Percentiles rank a stretch among this genome's conserved stretches.
phyloP scores from a whole-genome alignment of 2,329 filamentous ascomycete species.

The Cercospora zeina region DNA sequence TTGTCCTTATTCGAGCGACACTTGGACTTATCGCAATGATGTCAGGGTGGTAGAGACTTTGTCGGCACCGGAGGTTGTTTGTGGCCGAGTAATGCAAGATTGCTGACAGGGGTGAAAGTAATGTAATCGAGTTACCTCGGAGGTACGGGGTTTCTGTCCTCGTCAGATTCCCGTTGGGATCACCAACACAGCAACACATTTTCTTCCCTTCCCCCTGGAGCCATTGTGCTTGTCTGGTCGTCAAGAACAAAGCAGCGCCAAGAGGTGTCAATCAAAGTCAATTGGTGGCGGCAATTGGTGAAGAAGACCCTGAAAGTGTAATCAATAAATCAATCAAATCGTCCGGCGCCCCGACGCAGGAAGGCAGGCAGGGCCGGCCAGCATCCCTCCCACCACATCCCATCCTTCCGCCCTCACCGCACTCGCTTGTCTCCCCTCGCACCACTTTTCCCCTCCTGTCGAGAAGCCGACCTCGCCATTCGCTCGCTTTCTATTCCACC shows the following conservation, averaged over 20 bases:
- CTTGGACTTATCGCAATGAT: neutral
- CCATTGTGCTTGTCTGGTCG: neutral
- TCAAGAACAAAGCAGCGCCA: neutral
- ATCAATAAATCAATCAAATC: constrained; percentile 6
- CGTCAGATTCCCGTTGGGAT: neutral
- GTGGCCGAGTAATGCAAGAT: constrained; percentile 5
- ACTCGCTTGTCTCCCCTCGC: neutral
- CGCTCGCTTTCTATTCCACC: neutral
- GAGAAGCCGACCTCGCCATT: neutral
- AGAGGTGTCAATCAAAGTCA: neutral
- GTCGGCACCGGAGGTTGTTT: neutral
- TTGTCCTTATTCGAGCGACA: neutral
- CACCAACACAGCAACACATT: no score
- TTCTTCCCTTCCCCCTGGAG: neutral
- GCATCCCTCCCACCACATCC: neutral
- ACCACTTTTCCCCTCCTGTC: neutral
- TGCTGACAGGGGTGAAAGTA: neutral
- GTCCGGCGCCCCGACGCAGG: neutral
- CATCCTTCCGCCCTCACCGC: constrained; percentile 11
- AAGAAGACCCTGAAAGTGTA: constrained; percentile 6
- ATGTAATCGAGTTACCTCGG: no score
- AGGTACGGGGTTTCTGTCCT: neutral
- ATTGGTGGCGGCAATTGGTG: neutral
- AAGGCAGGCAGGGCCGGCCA: neutral
- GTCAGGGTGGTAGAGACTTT: neutral